phyloP scores from a whole-genome alignment of 257 asterid species.

The Solanum lycopersicoides region DNA sequence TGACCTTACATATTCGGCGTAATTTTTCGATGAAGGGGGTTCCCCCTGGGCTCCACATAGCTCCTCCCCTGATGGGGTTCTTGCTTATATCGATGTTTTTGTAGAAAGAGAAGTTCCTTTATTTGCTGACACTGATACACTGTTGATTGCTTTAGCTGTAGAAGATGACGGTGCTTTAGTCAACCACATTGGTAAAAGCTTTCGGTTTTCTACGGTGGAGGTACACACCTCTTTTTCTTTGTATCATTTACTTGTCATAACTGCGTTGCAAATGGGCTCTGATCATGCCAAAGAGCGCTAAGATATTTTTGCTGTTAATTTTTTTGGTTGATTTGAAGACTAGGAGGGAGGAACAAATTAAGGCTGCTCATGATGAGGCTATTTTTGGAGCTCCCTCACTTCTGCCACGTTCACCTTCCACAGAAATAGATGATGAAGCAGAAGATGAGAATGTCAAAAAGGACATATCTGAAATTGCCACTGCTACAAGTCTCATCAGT shows the following conservation, averaged over 20 bases:
- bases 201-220: slow-evolving; percentile 72
- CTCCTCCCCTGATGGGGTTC: not conserved
- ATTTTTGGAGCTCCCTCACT: slow-evolving; percentile 69
- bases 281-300: not conserved
- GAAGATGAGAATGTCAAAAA: slow-evolving; percentile 8
- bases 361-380: slow-evolving; percentile 76
- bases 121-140: not conserved
- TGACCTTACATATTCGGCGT: too few relatives aligned
- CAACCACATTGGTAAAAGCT: slow-evolving; percentile 78
- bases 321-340: slow-evolving; percentile 23
- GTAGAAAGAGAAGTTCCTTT: not conserved
- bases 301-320: not conserved
- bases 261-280: not conserved
- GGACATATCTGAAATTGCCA: slow-evolving; percentile 17
- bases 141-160: slow-evolving; percentile 39
- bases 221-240: slow-evolving; percentile 19
- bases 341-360: slow-evolving; percentile 56
- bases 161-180: slow-evolving; percentile 77
- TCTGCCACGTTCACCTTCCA: slow-evolving; percentile 25
- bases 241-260: not conserved
- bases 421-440: slow-evolving; percentile 25
- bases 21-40: too few relatives aligned
- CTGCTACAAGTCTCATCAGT: slow-evolving; percentile 42
- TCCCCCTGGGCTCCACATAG: not conserved
- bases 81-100: not conserved